Base-by-base conservation (phyloP, 345 rosid species). In the Acer campestre region DNA sequence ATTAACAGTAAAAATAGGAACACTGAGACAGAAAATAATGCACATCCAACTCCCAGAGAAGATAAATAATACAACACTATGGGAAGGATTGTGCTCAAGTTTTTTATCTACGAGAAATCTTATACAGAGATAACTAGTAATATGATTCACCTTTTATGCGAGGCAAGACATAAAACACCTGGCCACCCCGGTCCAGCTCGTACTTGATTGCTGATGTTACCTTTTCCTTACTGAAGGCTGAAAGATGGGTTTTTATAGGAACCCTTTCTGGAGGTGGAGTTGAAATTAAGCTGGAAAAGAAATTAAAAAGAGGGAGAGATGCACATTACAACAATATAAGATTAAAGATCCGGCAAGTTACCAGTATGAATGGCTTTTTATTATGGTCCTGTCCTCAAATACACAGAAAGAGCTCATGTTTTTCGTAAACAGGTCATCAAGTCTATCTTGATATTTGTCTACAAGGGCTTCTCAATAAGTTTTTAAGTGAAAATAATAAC, bases 201-300 rank as follows among this genome's bases (percentile, higher is more conserved):
- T 90, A 82, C 82, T 89, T 83, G 78, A 93, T 91, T 55, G 99
- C 96, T 77, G 87, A 82, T 80, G 86, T 75, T 75, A 90, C 89
- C 79, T 86, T 92, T 70, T 85, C 92, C 82, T 89, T 85, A 81
- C 80, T 80, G 80, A 84, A 89, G 65, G 89, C 88, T 23, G 93
- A 89, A 84, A 95, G 94, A 88, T 84, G 87, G 68, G 97, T 95
- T 87, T 78, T 92, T 86, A 95, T 93, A 74, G 99, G 99, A 88
- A 95, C 91, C 86, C 99, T 90, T 85, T 95, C 98, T 49, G 99
- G 99, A 61, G 99, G 99, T 61, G 99, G 97, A 66, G 99, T 93
- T 73, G 97, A 84, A 81, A 95, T 95, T 78, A 93, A 88, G 86
- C 98, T 95, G 89, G 61, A 17, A 56, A 56, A 1, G 23, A 56